Base-by-base conservation (phyloP, 208 protist species). In the Acanthamoeba healyi region DNA sequence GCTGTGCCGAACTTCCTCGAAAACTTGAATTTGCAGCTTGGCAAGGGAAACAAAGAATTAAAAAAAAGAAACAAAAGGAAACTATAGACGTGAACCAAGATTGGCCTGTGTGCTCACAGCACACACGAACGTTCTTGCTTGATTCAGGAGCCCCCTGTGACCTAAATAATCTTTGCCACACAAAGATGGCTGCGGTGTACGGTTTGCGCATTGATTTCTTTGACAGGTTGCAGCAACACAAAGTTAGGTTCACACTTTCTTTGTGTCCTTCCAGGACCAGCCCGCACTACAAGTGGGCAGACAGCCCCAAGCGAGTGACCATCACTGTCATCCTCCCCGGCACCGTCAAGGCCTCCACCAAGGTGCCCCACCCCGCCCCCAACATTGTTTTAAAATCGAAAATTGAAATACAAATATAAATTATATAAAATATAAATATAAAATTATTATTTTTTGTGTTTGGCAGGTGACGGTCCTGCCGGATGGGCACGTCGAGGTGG, bases 281-380 rank as follows among this genome's bases (percentile, higher is more conserved):
- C 51, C 81, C 81, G 0, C 46, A 88, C 81, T 88, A 88, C 81
- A 88, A 88, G 32, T 88, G 81, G 81, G 81, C 51, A 6, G 51
- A 88, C 12, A 88, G 81, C 29, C 32, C 51, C 22, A 65, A 88
- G 29, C 22, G 44, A 9, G 56, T 88, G n/a, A 38, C 10, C 22
- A 38, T 88, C 38, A 88, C 81, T 40, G 46, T 88, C 56, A 0
- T 67, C 7, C 46, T 88, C 6, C 81, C 81, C 0, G 42, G 38
- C 42, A 42, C 81, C 44, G 19, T 9, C 81, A 65, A 88, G 10
- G 46, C 81, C 19, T 29, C 26, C 81, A 88, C 44, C 17, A 88
- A 58, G 51, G 56, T 58, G 38, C 81, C 6, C 34, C 54, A 58
- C 54, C 19, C n/a, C n/a, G n/a, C n/a, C n/a, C n/a, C n/a, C n/a